Base-by-base conservation (phyloP, 352 stramenopile species). In the Stephanocyclus meneghinianus region DNA sequence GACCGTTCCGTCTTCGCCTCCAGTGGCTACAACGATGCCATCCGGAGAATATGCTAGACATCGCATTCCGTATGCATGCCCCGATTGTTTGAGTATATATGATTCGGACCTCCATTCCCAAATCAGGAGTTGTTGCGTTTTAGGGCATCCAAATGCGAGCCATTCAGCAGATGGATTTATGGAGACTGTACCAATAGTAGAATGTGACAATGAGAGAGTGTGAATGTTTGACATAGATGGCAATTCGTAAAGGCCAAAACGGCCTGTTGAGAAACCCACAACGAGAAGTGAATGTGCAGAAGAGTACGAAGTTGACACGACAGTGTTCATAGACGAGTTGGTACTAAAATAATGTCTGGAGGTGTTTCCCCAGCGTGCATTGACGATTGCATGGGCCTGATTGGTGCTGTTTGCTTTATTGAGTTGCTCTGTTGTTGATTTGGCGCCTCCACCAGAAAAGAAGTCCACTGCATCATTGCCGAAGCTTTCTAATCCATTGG, bases 31-130 rank as follows among this genome's bases (percentile, higher is more conserved):
- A 11, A 99, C 87, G 9, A 97, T 92, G 26, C 97, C 97, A 76
- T 99, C 97, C 0, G 96, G 96, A 16, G 95, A 98, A 87, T 98
- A 99, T 47, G 97, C 97, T 50, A 98, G 94, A 53, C 79, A 90
- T 76, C 98, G 98, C 74, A 99, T 93, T 73, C 98, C 97, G 80
- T 99, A 98, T 64, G 97, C 97, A 91, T 99, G 97, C 56, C 97
- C 97, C 76, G 98, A 96, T 87, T 99, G 98, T 87, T 99, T 99
- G 11, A 99, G 90, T 53, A 99, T 95, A 76, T 99, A 99, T 21
- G 96, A 98, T 92, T 99, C 98, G 0, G 95, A 98, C 70, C 97
- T 92, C 97, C 97, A 99, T 80, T 99, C 97, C 97, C 97, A 99
- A 40, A 99, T 97, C 16, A 99, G 90, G 30, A 99, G 85, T 89